Evolutionary conservation across 75 land plant genomes (phyloP).

Genomic region (Cupressus sempervirens): DNA sequence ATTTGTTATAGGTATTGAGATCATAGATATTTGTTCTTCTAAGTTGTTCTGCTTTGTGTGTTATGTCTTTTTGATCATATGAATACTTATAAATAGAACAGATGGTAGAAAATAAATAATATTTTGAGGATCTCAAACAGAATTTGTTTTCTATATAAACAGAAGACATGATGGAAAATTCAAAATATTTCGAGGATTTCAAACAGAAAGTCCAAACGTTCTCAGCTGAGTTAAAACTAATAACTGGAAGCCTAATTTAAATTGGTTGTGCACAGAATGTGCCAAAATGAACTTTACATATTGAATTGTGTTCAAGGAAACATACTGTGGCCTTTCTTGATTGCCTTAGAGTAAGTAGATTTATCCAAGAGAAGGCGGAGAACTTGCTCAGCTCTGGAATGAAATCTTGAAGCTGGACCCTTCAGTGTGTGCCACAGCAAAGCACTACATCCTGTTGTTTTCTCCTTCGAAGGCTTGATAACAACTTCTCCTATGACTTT

Average conservation of each 20-base stretch:
- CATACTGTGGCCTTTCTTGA: slow-evolving; percentile 1
- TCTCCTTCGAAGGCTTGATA: slow-evolving; percentile 31
- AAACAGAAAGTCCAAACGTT: neutral
- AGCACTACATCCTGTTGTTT: slow-evolving; percentile 54
- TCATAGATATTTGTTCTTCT: no score
- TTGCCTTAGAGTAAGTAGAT: slow-evolving; percentile 12
- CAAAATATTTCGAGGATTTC: neutral
- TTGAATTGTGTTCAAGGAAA: neutral
- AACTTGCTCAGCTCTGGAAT: slow-evolving; percentile 68
- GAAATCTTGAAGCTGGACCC: slow-evolving; percentile 67
- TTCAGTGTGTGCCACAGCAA: slow-evolving; percentile 56
- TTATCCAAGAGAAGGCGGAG: slow-evolving; percentile 47
- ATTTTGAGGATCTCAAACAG: neutral
- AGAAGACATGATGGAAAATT: no score
- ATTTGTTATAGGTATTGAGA: no score
- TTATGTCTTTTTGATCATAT: no score
- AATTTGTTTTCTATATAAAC: no score
- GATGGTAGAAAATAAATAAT: no score
- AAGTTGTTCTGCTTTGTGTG: no score
- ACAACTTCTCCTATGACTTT: slow-evolving; percentile 60
- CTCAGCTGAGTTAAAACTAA: neutral
- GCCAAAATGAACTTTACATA: neutral
- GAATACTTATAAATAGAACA: no score
- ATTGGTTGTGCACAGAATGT: neutral
- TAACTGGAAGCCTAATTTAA: neutral